phyloP scores from a whole-genome alignment of 2,329 filamentous ascomycete genomes.

The Chaetomium sp. region DNA sequence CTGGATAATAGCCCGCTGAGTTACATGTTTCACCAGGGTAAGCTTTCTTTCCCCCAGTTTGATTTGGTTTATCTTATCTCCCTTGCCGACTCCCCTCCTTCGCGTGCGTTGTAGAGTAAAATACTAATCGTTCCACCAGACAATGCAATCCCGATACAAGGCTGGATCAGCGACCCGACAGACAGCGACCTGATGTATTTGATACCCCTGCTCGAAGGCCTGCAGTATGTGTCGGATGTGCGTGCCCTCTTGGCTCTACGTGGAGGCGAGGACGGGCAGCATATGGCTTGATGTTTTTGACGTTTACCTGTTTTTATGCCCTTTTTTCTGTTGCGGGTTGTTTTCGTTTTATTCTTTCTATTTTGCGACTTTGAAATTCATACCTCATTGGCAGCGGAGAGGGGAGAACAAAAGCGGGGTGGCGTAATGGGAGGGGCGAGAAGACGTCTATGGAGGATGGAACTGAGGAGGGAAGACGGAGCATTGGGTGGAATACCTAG shows the following conservation, averaged over 20 bases:
- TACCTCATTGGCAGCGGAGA: too few relatives aligned
- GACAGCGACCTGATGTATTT: slow-evolving; percentile 92
- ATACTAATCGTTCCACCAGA: slow-evolving; percentile 50
- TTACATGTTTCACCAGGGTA: slow-evolving; percentile 98
- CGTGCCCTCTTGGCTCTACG: slow-evolving; percentile 81
- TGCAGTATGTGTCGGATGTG: slow-evolving; percentile 96
- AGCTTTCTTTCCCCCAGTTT: slow-evolving; percentile 26
- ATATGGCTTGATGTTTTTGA: slow-evolving; percentile 35
- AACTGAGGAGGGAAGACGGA: too few relatives aligned
- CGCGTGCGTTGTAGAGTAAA: slow-evolving; percentile 2
- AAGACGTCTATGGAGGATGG: too few relatives aligned
- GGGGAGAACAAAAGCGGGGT: too few relatives aligned
- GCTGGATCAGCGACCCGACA: slow-evolving; percentile 98
- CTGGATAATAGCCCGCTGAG: slow-evolving; percentile 96
- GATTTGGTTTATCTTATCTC: background rate
- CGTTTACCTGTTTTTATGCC: too few relatives aligned
- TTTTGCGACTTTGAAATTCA: too few relatives aligned
- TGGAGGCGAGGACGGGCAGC: slow-evolving; percentile 71
- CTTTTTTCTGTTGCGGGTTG: too few relatives aligned
- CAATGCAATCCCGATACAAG: slow-evolving; percentile 97
- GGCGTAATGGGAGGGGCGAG: too few relatives aligned
- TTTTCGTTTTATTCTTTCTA: too few relatives aligned
- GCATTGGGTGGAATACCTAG: too few relatives aligned
- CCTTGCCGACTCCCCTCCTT: too few relatives aligned
- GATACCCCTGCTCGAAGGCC: slow-evolving; percentile 82